Evolutionary conservation across 495 filamentous ascomycete species (phyloP).

Genomic region (Hypoxylon crocopeplum): DNA sequence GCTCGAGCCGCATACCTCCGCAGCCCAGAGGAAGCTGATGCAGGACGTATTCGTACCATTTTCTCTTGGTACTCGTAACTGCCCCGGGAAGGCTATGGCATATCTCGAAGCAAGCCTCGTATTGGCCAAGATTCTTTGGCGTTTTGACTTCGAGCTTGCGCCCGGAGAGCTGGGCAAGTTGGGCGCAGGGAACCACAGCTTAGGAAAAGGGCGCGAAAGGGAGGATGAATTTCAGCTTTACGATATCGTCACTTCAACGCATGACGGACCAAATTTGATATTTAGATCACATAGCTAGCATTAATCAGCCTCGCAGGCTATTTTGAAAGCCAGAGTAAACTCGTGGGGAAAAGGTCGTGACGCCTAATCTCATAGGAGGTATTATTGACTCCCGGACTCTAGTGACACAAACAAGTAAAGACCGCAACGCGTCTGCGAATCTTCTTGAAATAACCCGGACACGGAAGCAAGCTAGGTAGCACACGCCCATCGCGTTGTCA

Average conservation of each 20-base stretch:
- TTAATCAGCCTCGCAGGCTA: no score
- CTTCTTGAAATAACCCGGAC: no score
- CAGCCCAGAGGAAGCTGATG: not conserved
- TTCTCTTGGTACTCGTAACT: not conserved
- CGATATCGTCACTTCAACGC: not conserved
- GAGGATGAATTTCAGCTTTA: not conserved
- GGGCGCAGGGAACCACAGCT: not conserved
- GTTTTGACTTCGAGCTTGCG: not conserved
- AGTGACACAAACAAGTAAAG: no score
- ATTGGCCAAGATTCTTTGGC: not conserved
- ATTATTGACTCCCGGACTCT: no score
- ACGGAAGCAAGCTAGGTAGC: no score
- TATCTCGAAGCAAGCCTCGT: not conserved
- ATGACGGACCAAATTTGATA: not conserved
- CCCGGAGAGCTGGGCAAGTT: not conserved
- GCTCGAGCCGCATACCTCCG: constrained; percentile 36
- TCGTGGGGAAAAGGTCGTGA: no score
- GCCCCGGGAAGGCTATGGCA: not conserved
- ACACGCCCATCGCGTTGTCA: no score
- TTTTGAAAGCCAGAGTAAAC: no score
- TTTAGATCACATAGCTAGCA: no score
- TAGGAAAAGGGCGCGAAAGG: not conserved
- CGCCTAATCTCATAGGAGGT: no score
- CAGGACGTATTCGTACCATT: not conserved
- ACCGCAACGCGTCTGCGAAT: no score